Evolutionary conservation across 805 yeast genomes (phyloP).

Genomic region (Blastobotrys chiropterorum): DNA sequence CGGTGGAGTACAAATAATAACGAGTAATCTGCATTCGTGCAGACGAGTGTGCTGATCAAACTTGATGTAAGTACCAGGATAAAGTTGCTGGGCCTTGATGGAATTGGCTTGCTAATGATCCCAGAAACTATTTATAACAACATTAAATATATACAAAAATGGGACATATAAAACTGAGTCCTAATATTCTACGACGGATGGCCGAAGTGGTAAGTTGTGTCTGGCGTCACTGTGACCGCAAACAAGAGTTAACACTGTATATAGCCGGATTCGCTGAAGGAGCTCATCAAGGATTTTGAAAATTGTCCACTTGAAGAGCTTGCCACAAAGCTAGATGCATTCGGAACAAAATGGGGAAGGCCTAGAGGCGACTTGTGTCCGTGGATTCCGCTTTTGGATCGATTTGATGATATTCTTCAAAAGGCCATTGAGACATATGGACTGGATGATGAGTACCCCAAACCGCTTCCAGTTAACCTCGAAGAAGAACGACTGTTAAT

Average conservation of each 20-base stretch:
- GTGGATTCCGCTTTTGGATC: conserved; percentile 72
- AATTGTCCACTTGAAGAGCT: conserved; percentile 36
- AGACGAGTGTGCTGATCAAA: neutral
- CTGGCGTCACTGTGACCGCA: neutral
- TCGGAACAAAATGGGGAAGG: conserved; percentile 46
- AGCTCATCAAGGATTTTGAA: conserved; percentile 13
- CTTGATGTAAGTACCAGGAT: neutral
- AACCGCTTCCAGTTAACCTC: conserved; percentile 38
- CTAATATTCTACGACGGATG: conserved; percentile 19
- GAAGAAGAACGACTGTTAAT: conserved; percentile 45
- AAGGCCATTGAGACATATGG: conserved; percentile 47
- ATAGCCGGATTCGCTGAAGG: conserved; percentile 18
- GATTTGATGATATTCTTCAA: conserved; percentile 65
- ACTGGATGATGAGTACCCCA: conserved; percentile 41
- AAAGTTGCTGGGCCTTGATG: neutral
- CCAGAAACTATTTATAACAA: neutral
- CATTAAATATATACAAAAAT: neutral
- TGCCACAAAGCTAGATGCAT: conserved; percentile 33
- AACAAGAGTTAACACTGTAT: neutral
- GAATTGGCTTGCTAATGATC: neutral
- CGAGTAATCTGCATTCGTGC: neutral
- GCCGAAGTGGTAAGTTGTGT: conserved; percentile 20
- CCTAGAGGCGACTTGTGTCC: conserved; percentile 64
- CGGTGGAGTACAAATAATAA: neutral
- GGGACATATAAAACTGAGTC: conserved; percentile 17